Conservation (phyloP, 1,284 basidiomycete genomes). For the Volvariella surrecta region DNA sequence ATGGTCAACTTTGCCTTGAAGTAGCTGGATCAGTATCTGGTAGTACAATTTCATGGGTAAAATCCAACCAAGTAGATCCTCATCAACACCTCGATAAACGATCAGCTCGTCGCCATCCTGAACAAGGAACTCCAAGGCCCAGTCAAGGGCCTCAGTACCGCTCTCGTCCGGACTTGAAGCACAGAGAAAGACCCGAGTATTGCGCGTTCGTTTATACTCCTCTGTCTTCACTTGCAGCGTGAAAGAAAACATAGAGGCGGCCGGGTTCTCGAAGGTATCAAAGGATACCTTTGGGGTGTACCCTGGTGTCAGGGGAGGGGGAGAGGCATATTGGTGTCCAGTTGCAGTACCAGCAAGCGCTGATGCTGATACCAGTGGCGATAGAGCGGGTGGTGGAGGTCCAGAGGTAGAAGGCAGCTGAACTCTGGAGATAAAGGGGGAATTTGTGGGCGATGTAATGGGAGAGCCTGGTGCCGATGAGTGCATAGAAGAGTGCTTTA, state of each 20-base stretch:
- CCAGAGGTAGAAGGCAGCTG: slow-evolving; percentile 4
- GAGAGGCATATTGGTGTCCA: slow-evolving; percentile 10
- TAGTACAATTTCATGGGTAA: not conserved
- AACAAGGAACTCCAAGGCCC: slow-evolving; percentile 79
- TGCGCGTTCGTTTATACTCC: slow-evolving; percentile 71
- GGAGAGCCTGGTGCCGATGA: slow-evolving; percentile 9
- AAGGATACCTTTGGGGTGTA: slow-evolving; percentile 82
- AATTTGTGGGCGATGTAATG: slow-evolving; percentile 7
- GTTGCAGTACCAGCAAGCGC: slow-evolving; percentile 12
- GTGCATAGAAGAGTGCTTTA: slow-evolving; percentile 33
- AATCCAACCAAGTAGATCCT: slow-evolving; percentile 65
- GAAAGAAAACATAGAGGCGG: slow-evolving; percentile 65
- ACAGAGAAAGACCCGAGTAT: slow-evolving; percentile 87
- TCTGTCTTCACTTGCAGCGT: slow-evolving; percentile 78
- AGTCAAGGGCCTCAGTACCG: slow-evolving; percentile 79
- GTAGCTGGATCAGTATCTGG: not conserved
- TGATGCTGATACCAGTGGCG: slow-evolving; percentile 5
- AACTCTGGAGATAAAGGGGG: slow-evolving; percentile 6
- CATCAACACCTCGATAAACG: slow-evolving; percentile 84
- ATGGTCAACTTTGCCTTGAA: slow-evolving; percentile 60
- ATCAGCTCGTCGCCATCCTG: slow-evolving; percentile 95
- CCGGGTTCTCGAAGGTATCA: slow-evolving; percentile 74
- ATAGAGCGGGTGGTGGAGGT: slow-evolving; percentile 9
- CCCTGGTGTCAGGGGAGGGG: slow-evolving; percentile 25
- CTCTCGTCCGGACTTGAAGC: slow-evolving; percentile 87